Evolutionary conservation across 768 basidiomycete genomes (phyloP).

Genomic region (Dentipellis sp.): DNA sequence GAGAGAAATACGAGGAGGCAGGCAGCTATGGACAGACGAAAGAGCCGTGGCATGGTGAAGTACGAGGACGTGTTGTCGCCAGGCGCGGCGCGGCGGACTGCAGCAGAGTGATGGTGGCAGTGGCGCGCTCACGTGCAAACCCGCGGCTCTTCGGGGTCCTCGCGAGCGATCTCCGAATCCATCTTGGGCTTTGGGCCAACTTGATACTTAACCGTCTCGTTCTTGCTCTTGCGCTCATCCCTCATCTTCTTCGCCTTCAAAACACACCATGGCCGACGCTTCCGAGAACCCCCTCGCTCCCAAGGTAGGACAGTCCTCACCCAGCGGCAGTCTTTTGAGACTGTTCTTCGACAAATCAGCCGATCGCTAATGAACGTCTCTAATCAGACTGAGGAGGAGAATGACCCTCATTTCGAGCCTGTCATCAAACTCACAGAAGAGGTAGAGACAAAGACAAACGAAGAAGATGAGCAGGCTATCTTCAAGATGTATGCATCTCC

Average conservation of each 20-base stretch:
- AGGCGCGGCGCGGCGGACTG: too few species aligned
- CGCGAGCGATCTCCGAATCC: background rate
- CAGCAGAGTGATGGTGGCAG: background rate
- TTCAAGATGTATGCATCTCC: slow-evolving; percentile 84
- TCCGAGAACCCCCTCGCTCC: slow-evolving; percentile 52
- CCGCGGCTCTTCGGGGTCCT: slow-evolving; percentile 7
- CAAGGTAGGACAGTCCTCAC: slow-evolving; percentile 42
- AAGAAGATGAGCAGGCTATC: slow-evolving; percentile 86
- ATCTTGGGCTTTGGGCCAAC: background rate
- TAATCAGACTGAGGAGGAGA: slow-evolving; percentile 38
- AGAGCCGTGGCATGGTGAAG: background rate
- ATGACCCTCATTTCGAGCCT: slow-evolving; percentile 90
- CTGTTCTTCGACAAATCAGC: background rate
- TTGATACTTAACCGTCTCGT: too few species aligned
- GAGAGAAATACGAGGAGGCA: slow-evolving; percentile 13
- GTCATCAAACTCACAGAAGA: slow-evolving; percentile 94
- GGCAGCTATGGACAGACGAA: slow-evolving; percentile 15
- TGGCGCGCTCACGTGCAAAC: background rate
- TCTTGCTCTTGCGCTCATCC: too few species aligned
- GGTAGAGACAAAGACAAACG: slow-evolving; percentile 89
- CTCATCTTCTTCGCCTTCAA: background rate
- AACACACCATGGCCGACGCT: slow-evolving; percentile 6
- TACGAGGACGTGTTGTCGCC: background rate
- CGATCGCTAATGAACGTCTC: background rate
- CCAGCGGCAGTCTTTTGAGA: slow-evolving; percentile 6